Percentiles rank a stretch among this genome's conserved stretches.
Conservation (phyloP, 306 rosid species). For the Pterocarpus santalinus region DNA sequence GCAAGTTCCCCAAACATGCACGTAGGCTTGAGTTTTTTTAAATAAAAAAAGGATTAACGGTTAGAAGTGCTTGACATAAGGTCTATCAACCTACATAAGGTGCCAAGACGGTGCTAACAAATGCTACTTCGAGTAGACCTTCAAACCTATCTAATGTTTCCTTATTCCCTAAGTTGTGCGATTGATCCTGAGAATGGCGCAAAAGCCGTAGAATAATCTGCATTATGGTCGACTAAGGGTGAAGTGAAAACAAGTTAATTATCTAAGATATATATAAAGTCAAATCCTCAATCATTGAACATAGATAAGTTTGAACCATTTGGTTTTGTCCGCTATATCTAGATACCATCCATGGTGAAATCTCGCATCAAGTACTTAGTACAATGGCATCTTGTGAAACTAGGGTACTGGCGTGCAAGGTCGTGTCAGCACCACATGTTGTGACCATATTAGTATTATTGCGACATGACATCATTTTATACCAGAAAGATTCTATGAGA, state of each 20-base stretch:
- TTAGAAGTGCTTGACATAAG: too few relatives aligned
- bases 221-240: too few relatives aligned
- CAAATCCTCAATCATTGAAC: slow-evolving; percentile 18
- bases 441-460: slow-evolving; percentile 34
- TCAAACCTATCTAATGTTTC: too few relatives aligned
- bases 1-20: too few relatives aligned
- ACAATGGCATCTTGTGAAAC: slow-evolving; percentile 47
- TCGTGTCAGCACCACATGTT: slow-evolving; percentile 47
- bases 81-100: too few relatives aligned
- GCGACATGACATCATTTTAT: slow-evolving; percentile 20
- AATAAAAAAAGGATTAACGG: too few relatives aligned
- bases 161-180: too few relatives aligned
- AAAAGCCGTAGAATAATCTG: too few relatives aligned
- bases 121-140: too few relatives aligned
- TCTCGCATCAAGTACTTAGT: slow-evolving; percentile 44
- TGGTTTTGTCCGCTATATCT: slow-evolving; percentile 38
- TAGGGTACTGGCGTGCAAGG: slow-evolving; percentile 50
- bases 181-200: too few relatives aligned
- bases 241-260: slow-evolving; percentile 6
- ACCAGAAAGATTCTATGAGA: not conserved
- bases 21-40: too few relatives aligned
- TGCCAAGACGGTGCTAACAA: too few relatives aligned
- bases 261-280: not conserved
- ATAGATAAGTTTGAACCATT: slow-evolving; percentile 5
- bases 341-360: slow-evolving; percentile 48